Percentiles rank a stretch among this genome's conserved stretches.
Evolutionary conservation across 192 early-diverging fungal species (phyloP).

Genomic region (Coemansia sp.): DNA sequence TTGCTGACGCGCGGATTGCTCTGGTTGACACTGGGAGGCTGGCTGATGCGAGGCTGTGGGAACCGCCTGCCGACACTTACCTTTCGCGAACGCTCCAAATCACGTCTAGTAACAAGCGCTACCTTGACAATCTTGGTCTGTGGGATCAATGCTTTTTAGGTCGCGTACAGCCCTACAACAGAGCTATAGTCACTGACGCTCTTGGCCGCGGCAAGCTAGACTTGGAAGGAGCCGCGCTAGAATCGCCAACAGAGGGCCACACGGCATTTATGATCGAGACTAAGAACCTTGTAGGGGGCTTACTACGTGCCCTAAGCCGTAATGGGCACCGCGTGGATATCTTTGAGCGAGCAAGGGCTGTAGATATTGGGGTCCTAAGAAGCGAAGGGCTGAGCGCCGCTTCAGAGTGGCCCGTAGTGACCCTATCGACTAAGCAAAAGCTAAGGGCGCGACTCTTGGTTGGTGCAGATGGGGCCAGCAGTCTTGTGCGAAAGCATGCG

Average conservation of each 20-base stretch:
- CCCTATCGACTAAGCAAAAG: conserved; percentile 62
- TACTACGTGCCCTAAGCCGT: conserved; percentile 56
- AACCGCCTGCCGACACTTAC: conserved; percentile 55
- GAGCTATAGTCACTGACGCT: conserved; percentile 48
- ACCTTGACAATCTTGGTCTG: conserved; percentile 58
- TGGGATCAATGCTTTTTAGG: conserved; percentile 62
- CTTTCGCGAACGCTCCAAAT: conserved; percentile 83
- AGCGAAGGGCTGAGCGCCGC: not conserved
- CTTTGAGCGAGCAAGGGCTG: conserved; percentile 68
- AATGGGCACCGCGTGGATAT: conserved; percentile 56
- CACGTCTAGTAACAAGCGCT: conserved; percentile 59
- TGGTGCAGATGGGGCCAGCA: conserved; percentile 89
- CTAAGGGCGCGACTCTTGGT: conserved; percentile 74
- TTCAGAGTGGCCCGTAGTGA: conserved; percentile 67
- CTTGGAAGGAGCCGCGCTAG: conserved; percentile 2
- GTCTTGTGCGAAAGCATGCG: conserved; percentile 79
- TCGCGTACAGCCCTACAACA: conserved; percentile 60
- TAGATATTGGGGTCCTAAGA: conserved; percentile 39
- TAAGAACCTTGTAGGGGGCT: conserved; percentile 68
- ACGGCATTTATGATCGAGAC: conserved; percentile 92
- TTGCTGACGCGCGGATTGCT: conserved; percentile 58
- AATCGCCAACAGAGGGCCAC: conserved; percentile 10
- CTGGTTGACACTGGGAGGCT: conserved; percentile 81
- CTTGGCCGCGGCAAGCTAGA: conserved; percentile 22
- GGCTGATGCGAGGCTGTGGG: conserved; percentile 55